Conservation (phyloP, 768 basidiomycete species). For the Amanita subjunquillea region DNA sequence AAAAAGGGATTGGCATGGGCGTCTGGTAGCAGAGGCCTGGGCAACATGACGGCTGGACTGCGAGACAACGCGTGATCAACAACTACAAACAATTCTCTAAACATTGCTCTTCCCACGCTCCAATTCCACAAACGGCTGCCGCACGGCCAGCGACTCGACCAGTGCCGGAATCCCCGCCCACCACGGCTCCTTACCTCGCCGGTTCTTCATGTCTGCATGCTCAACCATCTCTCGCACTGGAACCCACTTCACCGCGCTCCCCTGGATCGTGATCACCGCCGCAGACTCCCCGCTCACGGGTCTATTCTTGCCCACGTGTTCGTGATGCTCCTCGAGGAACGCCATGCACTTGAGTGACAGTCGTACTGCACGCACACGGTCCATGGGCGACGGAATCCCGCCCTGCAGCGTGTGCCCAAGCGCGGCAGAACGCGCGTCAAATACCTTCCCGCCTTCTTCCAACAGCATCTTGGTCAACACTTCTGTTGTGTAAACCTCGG, state of each 20-base stretch:
- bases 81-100: conserved; percentile 18
- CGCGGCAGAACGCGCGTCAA: conserved; percentile 92
- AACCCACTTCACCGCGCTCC: conserved; percentile 72
- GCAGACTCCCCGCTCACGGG: conserved; percentile 57
- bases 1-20: conserved; percentile 42
- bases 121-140: conserved; percentile 41
- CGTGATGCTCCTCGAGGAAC: conserved; percentile 83
- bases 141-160: conserved; percentile 64
- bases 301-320: conserved; percentile 41
- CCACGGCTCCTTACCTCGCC: conserved; percentile 72
- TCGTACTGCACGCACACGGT: conserved; percentile 85
- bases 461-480: conserved; percentile 89
- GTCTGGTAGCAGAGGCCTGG: conserved; percentile 42
- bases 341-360: conserved; percentile 88
- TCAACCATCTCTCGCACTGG: conserved; percentile 74
- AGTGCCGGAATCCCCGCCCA: conserved; percentile 65
- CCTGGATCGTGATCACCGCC: conserved; percentile 87
- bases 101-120: conserved; percentile 20
- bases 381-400: conserved; percentile 89
- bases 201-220: conserved; percentile 86
- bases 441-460: conserved; percentile 87
- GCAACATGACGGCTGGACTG: conserved; percentile 18
- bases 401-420: conserved; percentile 97
- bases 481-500: conserved; percentile 83
- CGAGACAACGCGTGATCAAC: conserved; percentile 14